These are phyloP conservation scores for Leccinellum luteum DNA, from an alignment of 768 basidiomycete genomes.

Conservation along the genomic window DNA sequence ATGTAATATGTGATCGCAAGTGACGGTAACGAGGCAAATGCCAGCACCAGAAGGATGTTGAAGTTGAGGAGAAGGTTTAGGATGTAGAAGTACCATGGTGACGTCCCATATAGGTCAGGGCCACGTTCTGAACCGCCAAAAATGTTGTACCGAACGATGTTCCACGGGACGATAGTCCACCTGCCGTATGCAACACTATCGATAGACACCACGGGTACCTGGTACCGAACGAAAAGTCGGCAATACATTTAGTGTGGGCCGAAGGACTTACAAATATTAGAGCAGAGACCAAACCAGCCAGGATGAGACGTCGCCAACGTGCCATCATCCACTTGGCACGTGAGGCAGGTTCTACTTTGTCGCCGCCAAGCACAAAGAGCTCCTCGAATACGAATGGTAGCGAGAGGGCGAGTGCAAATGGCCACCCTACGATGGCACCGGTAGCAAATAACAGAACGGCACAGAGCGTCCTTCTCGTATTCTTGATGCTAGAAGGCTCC, in stretches of 20 bases:
- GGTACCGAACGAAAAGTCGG: slow-evolving; percentile 1
- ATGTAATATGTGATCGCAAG: slow-evolving; percentile 69
- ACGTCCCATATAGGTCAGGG: slow-evolving; percentile 92
- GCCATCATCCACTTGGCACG: slow-evolving; percentile 53
- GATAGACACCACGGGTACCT: slow-evolving; percentile 82
- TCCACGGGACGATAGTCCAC: slow-evolving; percentile 81
- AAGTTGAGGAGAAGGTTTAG: slow-evolving; percentile 92
- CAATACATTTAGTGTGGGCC: background rate
- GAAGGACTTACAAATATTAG: slow-evolving; percentile 57
- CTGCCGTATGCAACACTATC: slow-evolving; percentile 89
- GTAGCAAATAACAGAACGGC: slow-evolving; percentile 72
- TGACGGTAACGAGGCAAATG: slow-evolving; percentile 76
- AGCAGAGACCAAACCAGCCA: slow-evolving; percentile 51
- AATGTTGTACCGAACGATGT: slow-evolving; percentile 91
- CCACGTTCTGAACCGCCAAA: slow-evolving; percentile 78
- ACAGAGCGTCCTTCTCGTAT: slow-evolving; percentile 55
- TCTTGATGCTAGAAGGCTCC: slow-evolving; percentile 51
- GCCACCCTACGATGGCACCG: slow-evolving; percentile 94
- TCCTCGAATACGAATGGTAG: slow-evolving; percentile 92
- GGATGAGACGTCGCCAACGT: slow-evolving; percentile 58
- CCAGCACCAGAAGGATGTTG: slow-evolving; percentile 81
- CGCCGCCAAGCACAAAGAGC: slow-evolving; percentile 72
- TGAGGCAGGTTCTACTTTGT: slow-evolving; percentile 50
- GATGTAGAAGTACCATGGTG: slow-evolving; percentile 84
- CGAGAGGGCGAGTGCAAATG: slow-evolving; percentile 85